Base-by-base conservation (phyloP, 495 filamentous ascomycete genomes). In the Hyaloscypha finlandica region DNA sequence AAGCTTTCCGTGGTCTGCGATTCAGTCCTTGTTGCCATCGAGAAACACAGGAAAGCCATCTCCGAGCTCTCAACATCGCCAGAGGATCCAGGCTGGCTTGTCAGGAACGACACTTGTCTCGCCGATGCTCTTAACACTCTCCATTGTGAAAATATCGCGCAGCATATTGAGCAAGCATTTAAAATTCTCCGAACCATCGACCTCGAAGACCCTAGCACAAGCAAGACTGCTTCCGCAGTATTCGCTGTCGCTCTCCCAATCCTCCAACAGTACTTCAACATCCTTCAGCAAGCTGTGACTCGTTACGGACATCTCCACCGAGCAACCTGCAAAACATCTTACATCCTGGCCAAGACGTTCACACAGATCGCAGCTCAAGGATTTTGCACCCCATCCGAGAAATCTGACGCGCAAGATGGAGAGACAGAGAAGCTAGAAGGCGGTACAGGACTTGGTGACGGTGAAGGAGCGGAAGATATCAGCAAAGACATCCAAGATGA, bases 381-480 rank as follows among this genome's bases (percentile, higher is more conserved):
- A 11, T 97, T 97, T 81, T 99, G 96, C 75, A 90, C 86, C 32
- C 96, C 96, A 3, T 79, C 86, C 19, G 92, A 97, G 70, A 86
- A 90, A 59, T 90, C 88, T 20, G 85, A 86, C 45, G 81, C 85
- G 6, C 86, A 89, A 57, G 81, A 85, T 30, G 84, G 86, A 42
- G 85, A 89, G 68, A 81, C 85, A 20, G 90, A 92, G 6, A 87
- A 94, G 69, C 81, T 97, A 51, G 94, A 99, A 75, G 85, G 83
- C 59, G 96, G 96, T n/a, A 98, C 94, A 5, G 96, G 96, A 30
- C 85, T 99, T n/a, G 96, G 95, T 33, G 94, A 97, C 64, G 94
- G 94, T 14, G 91, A 97, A 72, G 96, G 93, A 30, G 92, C 89
- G 2, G 92, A 98, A 73, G 94, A 99, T 79, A 97, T 99, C 63